These are phyloP conservation scores for Pseudovirgaria hyperparasitica DNA, from an alignment of 2,329 filamentous ascomycete species.

Conservation along the genomic window DNA sequence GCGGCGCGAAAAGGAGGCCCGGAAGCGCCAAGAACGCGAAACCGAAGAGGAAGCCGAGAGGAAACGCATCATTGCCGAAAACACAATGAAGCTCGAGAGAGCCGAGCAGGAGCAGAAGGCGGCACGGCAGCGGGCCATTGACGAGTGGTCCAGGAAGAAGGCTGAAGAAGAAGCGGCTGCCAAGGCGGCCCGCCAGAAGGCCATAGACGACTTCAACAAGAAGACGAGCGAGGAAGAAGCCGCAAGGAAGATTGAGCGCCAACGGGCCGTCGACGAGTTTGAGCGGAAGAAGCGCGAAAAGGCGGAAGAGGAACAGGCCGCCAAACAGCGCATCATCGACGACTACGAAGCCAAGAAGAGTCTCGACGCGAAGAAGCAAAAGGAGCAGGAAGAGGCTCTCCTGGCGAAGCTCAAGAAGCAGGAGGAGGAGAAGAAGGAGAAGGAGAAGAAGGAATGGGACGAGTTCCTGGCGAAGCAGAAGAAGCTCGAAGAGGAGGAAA, in stretches of 20 bases:
- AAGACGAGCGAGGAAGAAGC: slow-evolving; percentile 19
- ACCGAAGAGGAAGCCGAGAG: slow-evolving; percentile 11
- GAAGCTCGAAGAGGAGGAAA: slow-evolving; percentile 27
- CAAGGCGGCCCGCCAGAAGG: slow-evolving; percentile 17
- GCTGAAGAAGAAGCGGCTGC: slow-evolving; percentile 12
- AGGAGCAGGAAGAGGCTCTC: slow-evolving; percentile 22
- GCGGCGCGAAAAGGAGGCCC: slow-evolving; percentile 9
- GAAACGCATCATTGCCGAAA: slow-evolving; percentile 19
- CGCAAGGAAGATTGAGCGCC: slow-evolving; percentile 16
- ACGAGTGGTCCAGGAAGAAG: not conserved
- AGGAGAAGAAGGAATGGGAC: slow-evolving; percentile 30
- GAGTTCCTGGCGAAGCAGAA: slow-evolving; percentile 27
- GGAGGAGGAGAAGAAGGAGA: slow-evolving; percentile 25
- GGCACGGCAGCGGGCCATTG: slow-evolving; percentile 1
- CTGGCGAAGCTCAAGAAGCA: slow-evolving; percentile 27
- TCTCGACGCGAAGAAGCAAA: slow-evolving; percentile 22
- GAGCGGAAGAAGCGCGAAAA: slow-evolving; percentile 21
- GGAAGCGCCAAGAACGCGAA: slow-evolving; percentile 8
- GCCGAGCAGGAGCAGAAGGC: slow-evolving; percentile 2
- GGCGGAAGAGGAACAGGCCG: slow-evolving; percentile 13
- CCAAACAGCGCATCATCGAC: slow-evolving; percentile 10
- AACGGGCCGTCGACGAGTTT: slow-evolving; percentile 23
- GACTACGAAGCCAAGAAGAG: slow-evolving; percentile 14
- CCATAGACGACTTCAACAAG: slow-evolving; percentile 21
- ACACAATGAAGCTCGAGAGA: slow-evolving; percentile 15